Evolutionary conservation across 345 rosid genomes (phyloP).

Genomic region (Boechera stricta): DNA sequence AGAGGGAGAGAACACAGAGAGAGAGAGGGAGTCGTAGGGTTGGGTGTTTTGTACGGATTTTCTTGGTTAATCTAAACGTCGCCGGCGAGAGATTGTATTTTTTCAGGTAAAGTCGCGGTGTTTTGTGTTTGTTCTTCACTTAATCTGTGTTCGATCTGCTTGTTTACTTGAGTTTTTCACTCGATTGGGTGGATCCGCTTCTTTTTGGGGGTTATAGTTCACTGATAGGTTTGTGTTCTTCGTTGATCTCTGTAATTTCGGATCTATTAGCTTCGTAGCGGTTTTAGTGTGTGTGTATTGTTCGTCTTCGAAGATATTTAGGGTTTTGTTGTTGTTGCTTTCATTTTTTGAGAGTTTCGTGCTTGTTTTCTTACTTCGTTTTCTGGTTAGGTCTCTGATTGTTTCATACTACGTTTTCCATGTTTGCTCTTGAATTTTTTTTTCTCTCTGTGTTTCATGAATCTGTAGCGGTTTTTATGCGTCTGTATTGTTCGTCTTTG

Average conservation of each 20-base stretch:
- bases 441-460: no score
- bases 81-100: constrained; percentile 32
- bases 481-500: background rate
- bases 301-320: constrained; percentile 17
- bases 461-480: background rate
- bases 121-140: constrained; percentile 19
- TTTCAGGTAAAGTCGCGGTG: constrained; percentile 21
- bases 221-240: background rate
- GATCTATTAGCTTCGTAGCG: constrained; percentile 24
- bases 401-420: background rate
- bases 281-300: background rate
- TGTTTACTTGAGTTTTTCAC: constrained; percentile 7
- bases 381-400: background rate
- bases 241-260: constrained; percentile 26
- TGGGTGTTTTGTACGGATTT: constrained; percentile 11
- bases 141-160: constrained; percentile 24
- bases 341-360: background rate
- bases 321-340: constrained; percentile 21
- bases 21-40: constrained; percentile 28
- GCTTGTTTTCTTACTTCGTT: background rate
- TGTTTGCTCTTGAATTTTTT: no score
- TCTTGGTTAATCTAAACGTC: constrained; percentile 15
- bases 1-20: background rate
- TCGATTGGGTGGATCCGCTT: constrained; percentile 34
- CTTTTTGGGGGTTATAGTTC: constrained; percentile 8